Base-by-base conservation (phyloP, 2,329 filamentous ascomycete species). In the Aspergillus arachidicola region DNA sequence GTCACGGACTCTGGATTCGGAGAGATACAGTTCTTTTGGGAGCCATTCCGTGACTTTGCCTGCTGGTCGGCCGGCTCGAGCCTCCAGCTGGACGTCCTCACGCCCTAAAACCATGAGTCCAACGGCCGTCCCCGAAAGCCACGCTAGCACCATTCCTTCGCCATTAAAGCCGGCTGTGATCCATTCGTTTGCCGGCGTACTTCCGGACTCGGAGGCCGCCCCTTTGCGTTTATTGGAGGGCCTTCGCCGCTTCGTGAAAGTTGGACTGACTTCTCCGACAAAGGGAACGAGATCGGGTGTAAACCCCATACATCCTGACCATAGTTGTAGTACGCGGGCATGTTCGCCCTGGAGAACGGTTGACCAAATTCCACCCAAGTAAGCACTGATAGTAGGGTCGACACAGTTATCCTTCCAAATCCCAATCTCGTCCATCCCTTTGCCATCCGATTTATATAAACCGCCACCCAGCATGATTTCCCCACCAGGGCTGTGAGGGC, bases 271-370 rank as follows among this genome's bases (percentile, higher is more conserved):
- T 63, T 79, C 74, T 0, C 85, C 85, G 0, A 87, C 82, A 51
- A 86, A 79, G 0, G 86, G 85, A 50, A 83, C 75, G 0, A 81
- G 81, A 70, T 88, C 85, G 3, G 80, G 76, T 9, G 80, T 84
- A 65, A 82, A 85, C 0, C 84, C 85, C 83, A 87, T 87, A 66
- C 87, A 84, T 1, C 86, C 86, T 12, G 82, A 82, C 84, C 85
- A 87, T 45, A 83, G 78, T 45, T 68, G 73, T 28, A 81, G 75
- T 14, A 85, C 70, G 6, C 81, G 4, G 73, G 71, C 12, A 48
- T 77, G 75, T 19, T 65, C 68, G 1, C 12, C 28, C 12, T 75
- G 74, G 60, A 79, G 78, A 54, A 73, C 73, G 4, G 64, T 61
- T 26, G 70, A 69, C 32, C 73, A 73, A 12, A 67, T 65, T 23